Evolutionary conservation across 163 green algal species (phyloP).

Genomic region (Picocystis sp.): DNA sequence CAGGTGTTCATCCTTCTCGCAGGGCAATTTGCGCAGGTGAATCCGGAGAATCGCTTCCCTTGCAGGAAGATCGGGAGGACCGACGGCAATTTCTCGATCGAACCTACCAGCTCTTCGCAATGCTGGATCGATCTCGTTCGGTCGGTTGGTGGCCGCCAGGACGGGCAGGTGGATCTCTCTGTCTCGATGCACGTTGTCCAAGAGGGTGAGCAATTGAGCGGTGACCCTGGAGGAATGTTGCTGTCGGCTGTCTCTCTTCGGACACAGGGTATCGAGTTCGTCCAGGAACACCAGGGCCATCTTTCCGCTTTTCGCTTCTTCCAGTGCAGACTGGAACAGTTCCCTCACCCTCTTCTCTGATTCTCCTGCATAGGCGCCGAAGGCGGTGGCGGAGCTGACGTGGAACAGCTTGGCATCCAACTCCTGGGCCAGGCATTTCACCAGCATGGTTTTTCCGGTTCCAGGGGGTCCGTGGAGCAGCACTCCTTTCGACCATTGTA

Average conservation of each 20-base stretch:
- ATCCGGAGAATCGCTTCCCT: constrained; percentile 35
- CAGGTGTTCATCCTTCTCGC: constrained; percentile 43
- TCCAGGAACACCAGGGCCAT: constrained; percentile 18
- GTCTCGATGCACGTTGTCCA: constrained; percentile 42
- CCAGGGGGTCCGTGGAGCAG: constrained; percentile 10
- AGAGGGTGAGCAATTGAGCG: constrained; percentile 70
- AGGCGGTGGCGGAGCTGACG: constrained; percentile 11
- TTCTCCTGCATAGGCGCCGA: constrained; percentile 27
- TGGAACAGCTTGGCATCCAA: constrained; percentile 7
- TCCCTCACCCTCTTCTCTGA: constrained; percentile 38
- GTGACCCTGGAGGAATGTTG: constrained; percentile 61
- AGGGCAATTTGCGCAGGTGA: constrained; percentile 30
- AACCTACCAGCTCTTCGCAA: constrained; percentile 57
- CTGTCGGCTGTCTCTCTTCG: constrained; percentile 23
- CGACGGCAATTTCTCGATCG: constrained; percentile 60
- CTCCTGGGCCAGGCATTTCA: constrained; percentile 7
- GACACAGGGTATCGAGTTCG: constrained; percentile 51
- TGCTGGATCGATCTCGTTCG: constrained; percentile 72
- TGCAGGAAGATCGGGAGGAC: constrained; percentile 27
- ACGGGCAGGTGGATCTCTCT: constrained; percentile 42
- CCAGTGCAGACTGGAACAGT: constrained; percentile 27
- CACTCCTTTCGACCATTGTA: constrained; percentile 21
- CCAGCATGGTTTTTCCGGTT: constrained; percentile 14
- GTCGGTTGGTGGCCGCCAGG: constrained; percentile 68
- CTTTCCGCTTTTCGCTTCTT: constrained; percentile 6